Conservation (phyloP, 768 basidiomycete genomes). For the Suillus plorans region DNA sequence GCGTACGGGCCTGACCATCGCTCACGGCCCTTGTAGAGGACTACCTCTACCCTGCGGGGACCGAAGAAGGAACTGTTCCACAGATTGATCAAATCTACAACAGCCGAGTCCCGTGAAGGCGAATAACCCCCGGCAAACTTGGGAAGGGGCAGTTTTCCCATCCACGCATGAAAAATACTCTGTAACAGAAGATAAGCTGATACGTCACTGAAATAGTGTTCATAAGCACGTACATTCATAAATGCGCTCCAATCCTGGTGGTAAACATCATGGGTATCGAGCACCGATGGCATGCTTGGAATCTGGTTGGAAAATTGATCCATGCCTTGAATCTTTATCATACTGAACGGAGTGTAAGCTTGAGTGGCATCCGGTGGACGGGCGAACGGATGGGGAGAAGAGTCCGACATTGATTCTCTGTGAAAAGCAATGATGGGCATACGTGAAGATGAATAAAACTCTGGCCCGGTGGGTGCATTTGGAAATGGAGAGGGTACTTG, state of each 20-base stretch:
- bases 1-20: conserved; percentile 63
- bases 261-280: conserved; percentile 74
- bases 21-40: conserved; percentile 76
- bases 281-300: conserved; percentile 70
- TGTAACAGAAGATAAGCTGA: conserved; percentile 25
- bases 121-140: conserved; percentile 41
- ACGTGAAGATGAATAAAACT: conserved; percentile 23
- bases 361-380: conserved; percentile 67
- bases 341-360: conserved; percentile 66
- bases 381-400: conserved; percentile 69
- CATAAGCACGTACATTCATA: conserved; percentile 55
- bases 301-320: conserved; percentile 64
- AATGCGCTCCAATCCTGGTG: conserved; percentile 78
- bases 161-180: conserved; percentile 77
- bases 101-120: conserved; percentile 56
- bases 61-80: conserved; percentile 82
- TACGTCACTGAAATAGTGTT: neutral
- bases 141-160: conserved; percentile 66
- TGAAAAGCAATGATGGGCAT: conserved; percentile 18
- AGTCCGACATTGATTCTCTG: conserved; percentile 41
- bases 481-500: conserved; percentile 57
- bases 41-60: conserved; percentile 70
- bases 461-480: conserved; percentile 35
- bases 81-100: conserved; percentile 68
- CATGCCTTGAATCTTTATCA: conserved; percentile 74